phyloP scores from a whole-genome alignment of 2,329 filamentous ascomycete genomes.

The Neofusicoccum kwambonambiense region DNA sequence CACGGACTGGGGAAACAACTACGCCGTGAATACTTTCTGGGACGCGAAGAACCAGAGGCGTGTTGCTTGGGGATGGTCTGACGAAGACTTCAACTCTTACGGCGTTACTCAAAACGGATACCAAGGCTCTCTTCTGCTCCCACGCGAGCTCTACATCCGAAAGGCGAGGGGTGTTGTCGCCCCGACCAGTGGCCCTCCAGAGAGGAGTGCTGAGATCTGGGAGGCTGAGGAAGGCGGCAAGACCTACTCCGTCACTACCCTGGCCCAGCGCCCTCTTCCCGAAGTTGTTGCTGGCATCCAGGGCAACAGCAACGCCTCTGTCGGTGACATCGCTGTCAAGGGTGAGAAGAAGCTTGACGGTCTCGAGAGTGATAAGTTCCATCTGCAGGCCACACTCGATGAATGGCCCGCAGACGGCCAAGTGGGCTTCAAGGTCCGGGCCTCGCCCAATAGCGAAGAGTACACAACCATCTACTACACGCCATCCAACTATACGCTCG shows the following conservation, averaged over 20 bases:
- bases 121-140: conserved; percentile 45
- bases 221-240: not conserved
- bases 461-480: conserved; percentile 46
- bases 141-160: conserved; percentile 48
- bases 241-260: conserved; percentile 44
- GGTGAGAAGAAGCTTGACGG: conserved; percentile 28
- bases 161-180: conserved; percentile 41
- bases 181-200: conserved; percentile 32
- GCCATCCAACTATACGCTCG: conserved; percentile 47
- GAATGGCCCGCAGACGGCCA: conserved; percentile 34
- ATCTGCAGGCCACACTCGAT: conserved; percentile 41
- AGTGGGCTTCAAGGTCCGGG: conserved; percentile 44
- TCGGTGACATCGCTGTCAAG: conserved; percentile 20
- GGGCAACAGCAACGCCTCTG: conserved; percentile 25
- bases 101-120: conserved; percentile 43
- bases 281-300: conserved; percentile 46
- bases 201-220: conserved; percentile 31
- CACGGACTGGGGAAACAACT: conserved; percentile 45
- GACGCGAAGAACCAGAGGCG: conserved; percentile 50
- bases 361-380: conserved; percentile 38
- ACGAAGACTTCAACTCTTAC: conserved; percentile 45
- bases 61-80: conserved; percentile 49
- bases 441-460: conserved; percentile 44
- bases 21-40: conserved; percentile 48
- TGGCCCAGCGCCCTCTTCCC: conserved; percentile 44